Evolutionary conservation across 2,329 filamentous ascomycete genomes (phyloP).

Genomic region (Penicillium sp.): DNA sequence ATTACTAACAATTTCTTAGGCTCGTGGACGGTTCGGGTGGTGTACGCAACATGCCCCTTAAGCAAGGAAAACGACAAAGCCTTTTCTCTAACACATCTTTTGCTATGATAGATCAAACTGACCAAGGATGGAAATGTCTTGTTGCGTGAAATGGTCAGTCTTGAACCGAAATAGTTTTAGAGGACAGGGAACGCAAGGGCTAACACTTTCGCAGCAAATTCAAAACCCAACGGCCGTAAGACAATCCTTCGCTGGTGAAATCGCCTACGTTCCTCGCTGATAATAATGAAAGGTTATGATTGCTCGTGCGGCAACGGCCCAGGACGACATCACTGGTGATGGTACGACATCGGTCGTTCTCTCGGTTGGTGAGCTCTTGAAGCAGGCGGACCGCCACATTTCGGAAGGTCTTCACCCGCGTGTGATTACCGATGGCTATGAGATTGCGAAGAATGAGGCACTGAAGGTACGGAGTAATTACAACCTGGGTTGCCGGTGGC

Average conservation of each 20-base stretch:
- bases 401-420: constrained; percentile 94
- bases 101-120: constrained; percentile 76
- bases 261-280: constrained; percentile 22
- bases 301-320: constrained; percentile 83
- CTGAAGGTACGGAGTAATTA: constrained; percentile 64
- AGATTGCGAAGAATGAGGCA: constrained; percentile 91
- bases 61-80: constrained; percentile 6
- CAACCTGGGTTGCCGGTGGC: background rate
- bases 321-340: constrained; percentile 98
- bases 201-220: constrained; percentile 67
- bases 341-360: constrained; percentile 96
- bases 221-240: constrained; percentile 93
- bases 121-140: constrained; percentile 97
- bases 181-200: constrained; percentile 13
- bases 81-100: constrained; percentile 22
- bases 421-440: constrained; percentile 96
- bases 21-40: constrained; percentile 64
- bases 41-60: constrained; percentile 42
- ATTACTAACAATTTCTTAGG: constrained; percentile 44
- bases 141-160: constrained; percentile 63
- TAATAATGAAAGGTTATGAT: constrained; percentile 59
- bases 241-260: constrained; percentile 9
- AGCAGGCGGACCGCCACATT: constrained; percentile 96
- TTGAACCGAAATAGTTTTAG: background rate
- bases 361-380: constrained; percentile 92